A percentile compares a stretch with the other conserved stretches of the same genome.
These are phyloP conservation scores for Canariomyces notabilis DNA, from an alignment of 2,329 filamentous ascomycete genomes.

Conservation along the genomic window DNA sequence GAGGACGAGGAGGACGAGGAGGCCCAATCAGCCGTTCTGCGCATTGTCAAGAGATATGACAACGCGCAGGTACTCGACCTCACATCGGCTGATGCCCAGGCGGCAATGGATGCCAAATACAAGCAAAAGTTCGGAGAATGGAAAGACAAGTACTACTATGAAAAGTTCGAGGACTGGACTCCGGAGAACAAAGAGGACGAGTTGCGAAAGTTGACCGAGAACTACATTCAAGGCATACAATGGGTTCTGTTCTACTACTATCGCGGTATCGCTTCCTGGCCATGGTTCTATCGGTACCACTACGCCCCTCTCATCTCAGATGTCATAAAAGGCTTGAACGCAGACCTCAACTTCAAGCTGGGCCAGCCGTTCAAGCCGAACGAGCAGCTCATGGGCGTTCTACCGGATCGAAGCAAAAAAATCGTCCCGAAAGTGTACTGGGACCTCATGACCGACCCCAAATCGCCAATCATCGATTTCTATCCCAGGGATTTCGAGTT, in stretches of 20 bases:
- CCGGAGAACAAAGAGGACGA: slow-evolving; percentile 70
- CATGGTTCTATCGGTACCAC: slow-evolving; percentile 96
- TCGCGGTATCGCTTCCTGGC: slow-evolving; percentile 93
- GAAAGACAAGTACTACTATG: slow-evolving; percentile 90
- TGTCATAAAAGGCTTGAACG: slow-evolving; percentile 79
- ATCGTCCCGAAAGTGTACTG: slow-evolving; percentile 88
- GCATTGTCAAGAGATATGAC: slow-evolving; percentile 86
- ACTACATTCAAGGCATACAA: slow-evolving; percentile 94
- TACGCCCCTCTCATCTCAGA: slow-evolving; percentile 94
- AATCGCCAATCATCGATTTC: slow-evolving; percentile 94
- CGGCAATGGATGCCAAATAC: slow-evolving; percentile 77
- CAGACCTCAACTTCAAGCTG: slow-evolving; percentile 85
- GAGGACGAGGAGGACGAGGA: slow-evolving; percentile 78
- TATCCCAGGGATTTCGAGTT: slow-evolving; percentile 95
- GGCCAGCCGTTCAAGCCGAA: slow-evolving; percentile 93
- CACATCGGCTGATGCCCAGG: slow-evolving; percentile 71
- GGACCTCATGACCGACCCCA: slow-evolving; percentile 82
- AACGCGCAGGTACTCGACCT: slow-evolving; percentile 81
- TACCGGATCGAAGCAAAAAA: slow-evolving; percentile 94
- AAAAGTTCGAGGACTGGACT: slow-evolving; percentile 84
- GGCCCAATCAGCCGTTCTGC: slow-evolving; percentile 72
- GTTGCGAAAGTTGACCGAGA: slow-evolving; percentile 78
- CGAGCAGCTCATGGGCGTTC: slow-evolving; percentile 95
- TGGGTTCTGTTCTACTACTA: slow-evolving; percentile 99
- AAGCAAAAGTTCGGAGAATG: slow-evolving; percentile 83